phyloP scores from a whole-genome alignment of 2,329 filamentous ascomycete species.

The Trichoderma pleuroti region DNA sequence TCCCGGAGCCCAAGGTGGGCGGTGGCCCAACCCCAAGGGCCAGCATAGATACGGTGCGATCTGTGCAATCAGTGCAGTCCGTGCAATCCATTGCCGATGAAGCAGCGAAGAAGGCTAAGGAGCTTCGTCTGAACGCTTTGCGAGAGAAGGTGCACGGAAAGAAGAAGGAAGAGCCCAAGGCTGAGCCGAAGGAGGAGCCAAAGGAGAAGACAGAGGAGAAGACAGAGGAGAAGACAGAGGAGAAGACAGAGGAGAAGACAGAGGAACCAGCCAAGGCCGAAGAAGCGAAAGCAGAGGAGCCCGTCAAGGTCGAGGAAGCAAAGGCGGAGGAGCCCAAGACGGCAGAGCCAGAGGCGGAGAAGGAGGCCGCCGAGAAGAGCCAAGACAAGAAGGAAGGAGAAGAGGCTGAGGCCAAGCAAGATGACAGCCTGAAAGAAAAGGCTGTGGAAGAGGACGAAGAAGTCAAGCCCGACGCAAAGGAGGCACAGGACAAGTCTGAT shows the following conservation, averaged over 20 bases:
- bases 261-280: constrained; percentile 16
- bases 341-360: constrained; percentile 20
- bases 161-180: constrained; percentile 20
- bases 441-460: constrained; percentile 20
- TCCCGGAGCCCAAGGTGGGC: constrained; percentile 25
- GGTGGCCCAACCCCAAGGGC: neutral
- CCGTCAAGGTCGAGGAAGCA: constrained; percentile 17
- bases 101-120: constrained; percentile 61
- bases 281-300: constrained; percentile 6
- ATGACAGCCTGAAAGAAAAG: constrained; percentile 1
- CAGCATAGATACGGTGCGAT: constrained; percentile 27
- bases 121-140: constrained; percentile 51
- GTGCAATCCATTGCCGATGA: constrained; percentile 58
- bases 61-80: neutral
- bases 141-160: constrained; percentile 52
- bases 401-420: constrained; percentile 8
- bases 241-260: no score
- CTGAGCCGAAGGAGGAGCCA: constrained; percentile 20
- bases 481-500: constrained; percentile 15
- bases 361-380: constrained; percentile 17
- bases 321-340: constrained; percentile 7
- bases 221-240: no score
- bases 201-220: constrained; percentile 14
- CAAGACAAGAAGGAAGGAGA: constrained; percentile 13
- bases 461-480: constrained; percentile 25